Evolutionary conservation across 805 yeast species (phyloP), one percentile per base, ranked within the genome.

Genomic region (Kurtzmaniella fragi): DNA sequence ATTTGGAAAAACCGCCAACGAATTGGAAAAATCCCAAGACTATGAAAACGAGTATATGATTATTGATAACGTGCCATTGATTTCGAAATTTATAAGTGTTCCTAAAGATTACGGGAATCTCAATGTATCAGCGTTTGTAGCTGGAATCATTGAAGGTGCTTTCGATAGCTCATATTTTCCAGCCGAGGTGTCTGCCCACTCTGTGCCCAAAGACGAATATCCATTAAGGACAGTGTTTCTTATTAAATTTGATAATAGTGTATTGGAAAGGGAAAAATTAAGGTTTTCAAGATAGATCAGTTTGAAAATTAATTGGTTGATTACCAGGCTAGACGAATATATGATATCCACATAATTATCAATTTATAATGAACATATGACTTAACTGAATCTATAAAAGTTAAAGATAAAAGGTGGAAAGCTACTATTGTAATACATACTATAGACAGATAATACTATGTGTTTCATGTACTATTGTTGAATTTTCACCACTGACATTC

Each of bases 91-190:
- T 53, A 78, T 88, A 9, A 78, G 85, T 25, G 81, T 84, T 4
- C 96, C 96, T 2, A 78, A 76, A 48, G 95, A 88, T 46, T 79
- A 82, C 53, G 80, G 84, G 9, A 80, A 80, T 45, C 70, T 87
- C 51, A 85, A 84, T 53, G 84, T 93, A 53, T 80, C 83, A 12
- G 90, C 95, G 0, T 85, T 84, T 54, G 77, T 82, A 1, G 95
- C 95, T 0, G 96, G 96, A 0, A 73, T 88, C 12, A 71, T 87
- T 31, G 95, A 88, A 56, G 95, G 95, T 0, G 80, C 87, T 1
- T 63, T 88, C 42, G 93, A 84, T 50, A 70, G 83, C 4, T 69
- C 86, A 2, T 80, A 79, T 45, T 86, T 86, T 53, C 78, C 73
- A 39, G 89, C 91, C 11, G 69, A 65, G 34, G 95, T 88, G 6